Percentiles rank a stretch among this genome's conserved stretches.
These are phyloP conservation scores for Cryptococcus sp. DNA, from an alignment of 1,284 basidiomycete species.

Conservation along the genomic window DNA sequence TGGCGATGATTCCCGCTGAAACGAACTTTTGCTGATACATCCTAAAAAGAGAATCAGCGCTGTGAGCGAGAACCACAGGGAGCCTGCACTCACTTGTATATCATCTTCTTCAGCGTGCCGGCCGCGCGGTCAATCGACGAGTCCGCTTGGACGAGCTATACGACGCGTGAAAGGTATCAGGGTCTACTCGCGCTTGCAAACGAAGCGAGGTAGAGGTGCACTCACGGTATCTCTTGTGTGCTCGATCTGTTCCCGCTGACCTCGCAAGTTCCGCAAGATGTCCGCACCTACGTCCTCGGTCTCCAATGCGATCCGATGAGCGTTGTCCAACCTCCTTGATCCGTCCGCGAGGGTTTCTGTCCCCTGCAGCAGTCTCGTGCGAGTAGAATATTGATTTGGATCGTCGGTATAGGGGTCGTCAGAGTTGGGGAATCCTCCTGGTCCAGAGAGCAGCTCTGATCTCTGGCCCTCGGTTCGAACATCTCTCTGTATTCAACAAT, in stretches of 20 bases:
- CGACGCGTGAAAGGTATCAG: neutral
- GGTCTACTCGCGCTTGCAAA: neutral
- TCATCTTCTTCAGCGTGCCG: slow-evolving; percentile 64
- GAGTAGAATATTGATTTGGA: slow-evolving; percentile 57
- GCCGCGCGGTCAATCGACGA: slow-evolving; percentile 61
- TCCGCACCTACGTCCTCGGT: slow-evolving; percentile 95
- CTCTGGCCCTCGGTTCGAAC: slow-evolving; percentile 52
- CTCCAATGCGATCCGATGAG: slow-evolving; percentile 89
- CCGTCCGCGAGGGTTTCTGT: slow-evolving; percentile 75
- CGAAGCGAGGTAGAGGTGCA: neutral
- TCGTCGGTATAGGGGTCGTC: slow-evolving; percentile 72
- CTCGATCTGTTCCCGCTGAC: slow-evolving; percentile 94
- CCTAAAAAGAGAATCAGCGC: slow-evolving; percentile 29
- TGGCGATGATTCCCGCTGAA: slow-evolving; percentile 53
- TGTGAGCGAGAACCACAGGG: neutral
- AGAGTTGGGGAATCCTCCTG: slow-evolving; percentile 58
- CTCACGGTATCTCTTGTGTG: slow-evolving; percentile 70
- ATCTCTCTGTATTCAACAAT: slow-evolving; percentile 49
- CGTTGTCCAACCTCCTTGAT: slow-evolving; percentile 78
- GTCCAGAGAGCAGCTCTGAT: slow-evolving; percentile 55
- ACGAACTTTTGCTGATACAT: slow-evolving; percentile 56
- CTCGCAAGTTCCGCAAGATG: slow-evolving; percentile 80
- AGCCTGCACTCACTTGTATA: slow-evolving; percentile 57
- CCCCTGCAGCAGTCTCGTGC: slow-evolving; percentile 75
- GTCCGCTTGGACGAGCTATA: slow-evolving; percentile 60